Conservation (phyloP, 331 rosid genomes). For the Pyrus hybrid region DNA sequence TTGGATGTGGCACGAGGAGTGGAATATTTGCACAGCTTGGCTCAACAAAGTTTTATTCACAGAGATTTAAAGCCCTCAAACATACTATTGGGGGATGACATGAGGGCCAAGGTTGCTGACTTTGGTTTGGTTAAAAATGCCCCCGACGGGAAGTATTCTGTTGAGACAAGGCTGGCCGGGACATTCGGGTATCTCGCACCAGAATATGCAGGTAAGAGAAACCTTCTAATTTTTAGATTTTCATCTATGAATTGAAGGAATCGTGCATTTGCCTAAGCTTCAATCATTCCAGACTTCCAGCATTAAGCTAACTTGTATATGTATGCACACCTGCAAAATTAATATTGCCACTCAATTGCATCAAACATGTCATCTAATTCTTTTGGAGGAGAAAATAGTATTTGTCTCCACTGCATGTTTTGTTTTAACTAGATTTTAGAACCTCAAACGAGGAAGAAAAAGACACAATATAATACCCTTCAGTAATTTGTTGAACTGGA, state of each 20-base stretch:
- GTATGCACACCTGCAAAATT: background rate
- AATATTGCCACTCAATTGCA: background rate
- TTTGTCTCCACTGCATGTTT: background rate
- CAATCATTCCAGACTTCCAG: background rate
- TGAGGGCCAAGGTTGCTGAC: constrained; percentile 88
- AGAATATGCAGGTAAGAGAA: constrained; percentile 67
- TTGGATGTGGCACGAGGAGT: constrained; percentile 87
- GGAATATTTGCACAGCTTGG: constrained; percentile 78
- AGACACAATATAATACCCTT: background rate
- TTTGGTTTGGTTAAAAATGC: constrained; percentile 78
- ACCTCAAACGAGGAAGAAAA: background rate
- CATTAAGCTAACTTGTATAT: background rate
- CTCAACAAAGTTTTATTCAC: constrained; percentile 78
- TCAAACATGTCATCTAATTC: background rate
- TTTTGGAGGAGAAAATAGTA: background rate
- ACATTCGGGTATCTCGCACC: constrained; percentile 81
- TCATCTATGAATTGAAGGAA: background rate
- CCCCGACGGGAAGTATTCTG: constrained; percentile 83
- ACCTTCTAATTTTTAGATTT: background rate
- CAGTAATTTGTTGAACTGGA: background rate
- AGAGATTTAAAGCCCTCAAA: constrained; percentile 87
- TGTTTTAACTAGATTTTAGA: background rate
- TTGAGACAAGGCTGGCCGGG: constrained; percentile 73
- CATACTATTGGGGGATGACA: constrained; percentile 71
- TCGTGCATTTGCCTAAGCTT: background rate